Evolutionary conservation across 2,329 filamentous ascomycete genomes (phyloP), one percentile per base, ranked within the genome.

Genomic region (Cladobotryum protrusum): DNA sequence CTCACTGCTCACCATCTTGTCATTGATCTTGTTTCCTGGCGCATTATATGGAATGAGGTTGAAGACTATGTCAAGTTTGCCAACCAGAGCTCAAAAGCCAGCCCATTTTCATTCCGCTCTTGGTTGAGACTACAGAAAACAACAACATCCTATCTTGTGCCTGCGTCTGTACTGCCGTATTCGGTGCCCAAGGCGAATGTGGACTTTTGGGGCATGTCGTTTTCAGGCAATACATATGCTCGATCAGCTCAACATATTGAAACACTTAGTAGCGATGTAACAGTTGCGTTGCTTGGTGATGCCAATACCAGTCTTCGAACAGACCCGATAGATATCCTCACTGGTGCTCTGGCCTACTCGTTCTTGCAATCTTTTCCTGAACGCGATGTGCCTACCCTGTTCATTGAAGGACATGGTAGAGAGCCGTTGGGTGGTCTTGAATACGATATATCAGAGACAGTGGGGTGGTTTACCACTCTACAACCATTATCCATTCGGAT

Each of bases 11-110:
- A 71, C 29, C 69, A 72, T 48, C 53, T 72, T 0, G 61, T 70
- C 5, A 68, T 75, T 32, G 72, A 75, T 43, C 60, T 76, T 2
- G 73, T 76, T 1, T 73, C 72, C 0, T 76, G 73, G 73, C 61
- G 71, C 24, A 60, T 74, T 4, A 59, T 76, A 1, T 61, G 72
- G 0, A 65, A 69, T 44, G 70, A 74, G 37, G 56, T 74, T 0
- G 72, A 76, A 45, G 67, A 68, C 8, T 8, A 29, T 29, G 24
- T 29, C 7, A 29, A 29, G 24, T 8, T 8, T 29, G 24, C 6
- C 6, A 29, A 29, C 24, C 24, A 4, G 24, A 8, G 24, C 24
- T 9, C 24, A 9, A 29, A 29, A 29, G 24, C 2, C 24, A 29
- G 24, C 6, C 24, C 24, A 2, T 29, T 29, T 29, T 29, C 24